Evolutionary conservation across 2,329 filamentous ascomycete species (phyloP), one percentile per base, ranked within the genome.

Genomic region (Clarireedia paspali): DNA sequence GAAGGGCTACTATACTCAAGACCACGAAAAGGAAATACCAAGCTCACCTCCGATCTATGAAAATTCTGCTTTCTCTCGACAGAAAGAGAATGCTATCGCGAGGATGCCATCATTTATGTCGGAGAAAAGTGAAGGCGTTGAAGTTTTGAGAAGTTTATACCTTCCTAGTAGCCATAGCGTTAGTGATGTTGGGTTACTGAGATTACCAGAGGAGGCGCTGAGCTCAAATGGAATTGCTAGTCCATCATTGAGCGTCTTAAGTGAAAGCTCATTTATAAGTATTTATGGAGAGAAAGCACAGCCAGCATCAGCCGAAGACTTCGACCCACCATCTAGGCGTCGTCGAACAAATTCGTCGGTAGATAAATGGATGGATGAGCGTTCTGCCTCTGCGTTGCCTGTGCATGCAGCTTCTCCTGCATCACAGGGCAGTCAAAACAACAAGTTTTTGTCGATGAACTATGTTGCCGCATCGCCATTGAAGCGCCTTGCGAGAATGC

Each of bases 61-160:
- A 6, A 50, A 57, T 42, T 39, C 15, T 23, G 52, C 34, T 26
- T 26, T 17, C 40, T 24, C 53, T 17, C 34, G 24, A 24, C 34
- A 24, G 6, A 23, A 56, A 39, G 52, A 56, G 46, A 75, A 70
- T 53, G 64, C 64, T 7, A 70, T 85, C 50, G 72, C 73, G 7
- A 77, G 80, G 10, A 83, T 85, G 81, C 83, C 83, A 1, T 85
- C 82, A 57, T 86, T 85, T 61, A 64, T 86, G 7, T 84, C 82
- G 0, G 83, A 85, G 17, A 72, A 70, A 30, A 83, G 74, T 62
- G 79, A 80, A 59, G 77, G 76, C 20, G 83, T 82, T 0, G 81
- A 83, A 63, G 83, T 83, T 57, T 69, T 86, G 50, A 76, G 82
- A 50, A 82, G 77, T 56, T 76, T 84, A 6, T 83, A 85, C 52